These are phyloP conservation scores for Ogataea hybrid DNA, from an alignment of 1,139 yeast species.

Conservation along the genomic window DNA sequence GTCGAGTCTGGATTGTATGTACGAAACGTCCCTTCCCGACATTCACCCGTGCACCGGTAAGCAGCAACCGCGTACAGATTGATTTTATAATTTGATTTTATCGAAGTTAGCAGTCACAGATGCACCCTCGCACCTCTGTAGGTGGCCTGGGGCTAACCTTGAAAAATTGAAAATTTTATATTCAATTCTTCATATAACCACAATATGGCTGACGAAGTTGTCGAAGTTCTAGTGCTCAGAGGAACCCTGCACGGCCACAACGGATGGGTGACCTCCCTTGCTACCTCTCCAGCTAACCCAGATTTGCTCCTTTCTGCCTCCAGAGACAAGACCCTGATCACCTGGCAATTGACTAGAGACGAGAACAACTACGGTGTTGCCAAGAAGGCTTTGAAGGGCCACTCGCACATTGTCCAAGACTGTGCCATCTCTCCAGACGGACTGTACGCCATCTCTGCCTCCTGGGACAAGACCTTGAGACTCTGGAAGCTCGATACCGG, in stretches of 20 bases:
- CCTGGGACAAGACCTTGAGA: conserved; percentile 99
- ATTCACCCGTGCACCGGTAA: conserved; percentile 16
- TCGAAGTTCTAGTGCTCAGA: conserved; percentile 97
- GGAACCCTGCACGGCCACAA: conserved; percentile 97
- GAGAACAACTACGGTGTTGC: conserved; percentile 98
- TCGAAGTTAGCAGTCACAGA: conserved; percentile 2
- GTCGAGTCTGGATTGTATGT: conserved; percentile 28
- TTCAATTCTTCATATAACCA: conserved; percentile 13
- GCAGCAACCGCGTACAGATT: too few relatives aligned
- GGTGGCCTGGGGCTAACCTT: conserved; percentile 5
- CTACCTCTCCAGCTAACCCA: conserved; percentile 98
- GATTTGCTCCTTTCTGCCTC: conserved; percentile 97
- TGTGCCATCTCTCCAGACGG: conserved; percentile 98
- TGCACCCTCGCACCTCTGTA: conserved; percentile 7
- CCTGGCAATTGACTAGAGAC: conserved; percentile 98
- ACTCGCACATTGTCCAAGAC: conserved; percentile 98
- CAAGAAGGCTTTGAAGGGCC: conserved; percentile 96
- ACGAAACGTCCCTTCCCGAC: conserved; percentile 21
- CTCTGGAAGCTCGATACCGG: conserved; percentile 98
- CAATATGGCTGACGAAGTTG: conserved; percentile 31
- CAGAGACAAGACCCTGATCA: conserved; percentile 97
- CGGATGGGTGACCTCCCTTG: conserved; percentile 98
- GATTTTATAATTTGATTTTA: not conserved
- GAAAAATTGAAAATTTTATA: conserved; percentile 16
- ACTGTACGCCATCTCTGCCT: conserved; percentile 96